A percentile compares a stretch with the other conserved stretches of the same genome.
These are phyloP conservation scores for Picochlorum costavermella DNA, from an alignment of 139 green algal genomes.

Conservation along the genomic window DNA sequence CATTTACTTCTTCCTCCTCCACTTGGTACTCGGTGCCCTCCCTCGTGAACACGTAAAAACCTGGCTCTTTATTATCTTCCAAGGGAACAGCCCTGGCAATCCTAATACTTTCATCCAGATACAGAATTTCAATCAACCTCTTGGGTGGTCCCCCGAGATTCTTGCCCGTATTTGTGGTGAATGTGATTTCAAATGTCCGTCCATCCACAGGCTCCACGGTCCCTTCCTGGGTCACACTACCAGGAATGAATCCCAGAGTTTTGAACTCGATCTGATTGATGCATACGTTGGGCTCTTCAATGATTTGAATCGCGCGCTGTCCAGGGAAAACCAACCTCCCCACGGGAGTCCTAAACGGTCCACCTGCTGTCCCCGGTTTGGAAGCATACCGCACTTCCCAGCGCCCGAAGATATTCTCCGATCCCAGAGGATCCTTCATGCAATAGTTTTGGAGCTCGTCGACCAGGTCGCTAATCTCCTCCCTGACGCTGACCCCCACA, in stretches of 20 bases:
- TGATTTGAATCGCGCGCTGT: conserved; percentile 12
- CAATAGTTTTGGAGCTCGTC: conserved; percentile 22
- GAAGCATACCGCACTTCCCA: conserved; percentile 25
- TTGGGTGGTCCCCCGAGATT: conserved; percentile 10
- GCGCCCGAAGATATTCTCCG: conserved; percentile 19
- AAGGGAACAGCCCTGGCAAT: conserved; percentile 7
- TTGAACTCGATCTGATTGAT: conserved; percentile 28
- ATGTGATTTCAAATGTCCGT: conserved; percentile 22
- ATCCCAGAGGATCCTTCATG: conserved; percentile 18
- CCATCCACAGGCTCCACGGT: conserved; percentile 9
- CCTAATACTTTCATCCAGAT: conserved; percentile 29
- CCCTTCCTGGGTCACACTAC: conserved; percentile 17
- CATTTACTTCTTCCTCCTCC: neutral
- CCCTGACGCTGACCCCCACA: neutral
- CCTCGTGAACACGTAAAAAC: conserved; percentile 16
- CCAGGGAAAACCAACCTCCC: conserved; percentile 22
- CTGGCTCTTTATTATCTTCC: conserved; percentile 1
- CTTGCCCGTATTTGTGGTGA: conserved; percentile 15
- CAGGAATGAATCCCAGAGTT: conserved; percentile 27
- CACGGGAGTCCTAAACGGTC: conserved; percentile 16
- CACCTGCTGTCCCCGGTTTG: conserved; percentile 20
- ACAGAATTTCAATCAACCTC: conserved; percentile 14
- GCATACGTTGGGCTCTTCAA: conserved; percentile 16
- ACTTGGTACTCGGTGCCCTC: neutral
- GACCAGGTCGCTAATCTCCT: conserved; percentile 23